These are phyloP conservation scores for Saposhnikovia divaricata DNA, from an alignment of 129 eudicot genomes.

Conservation along the genomic window DNA sequence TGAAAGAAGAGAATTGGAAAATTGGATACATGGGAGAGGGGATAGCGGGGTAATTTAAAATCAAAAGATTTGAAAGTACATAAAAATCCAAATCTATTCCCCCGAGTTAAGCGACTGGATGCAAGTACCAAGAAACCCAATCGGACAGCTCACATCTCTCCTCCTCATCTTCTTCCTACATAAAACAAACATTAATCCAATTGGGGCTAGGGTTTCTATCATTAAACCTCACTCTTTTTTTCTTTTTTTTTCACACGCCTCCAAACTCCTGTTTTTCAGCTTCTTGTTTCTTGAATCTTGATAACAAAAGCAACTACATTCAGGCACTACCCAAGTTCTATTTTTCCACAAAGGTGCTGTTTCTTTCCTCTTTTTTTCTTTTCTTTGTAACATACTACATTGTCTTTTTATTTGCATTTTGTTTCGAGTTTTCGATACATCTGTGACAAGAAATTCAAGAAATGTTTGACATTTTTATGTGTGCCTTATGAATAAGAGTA, in stretches of 20 bases:
- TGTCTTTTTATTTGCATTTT: neutral
- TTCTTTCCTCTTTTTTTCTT: no score
- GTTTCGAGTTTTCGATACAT: neutral
- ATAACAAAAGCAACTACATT: neutral
- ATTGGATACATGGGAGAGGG: conserved; percentile 3
- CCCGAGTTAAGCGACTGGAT: conserved; percentile 3
- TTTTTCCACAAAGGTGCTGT: neutral
- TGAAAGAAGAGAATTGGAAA: neutral
- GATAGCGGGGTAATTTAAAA: conserved; percentile 43
- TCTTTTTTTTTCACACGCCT: neutral
- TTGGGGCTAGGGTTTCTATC: neutral
- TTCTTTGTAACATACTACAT: no score
- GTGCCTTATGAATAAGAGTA: no score
- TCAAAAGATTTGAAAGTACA: conserved; percentile 23
- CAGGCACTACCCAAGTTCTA: neutral
- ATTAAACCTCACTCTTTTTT: no score
- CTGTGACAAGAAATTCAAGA: neutral
- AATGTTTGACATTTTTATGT: no score
- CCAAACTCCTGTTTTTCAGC: neutral
- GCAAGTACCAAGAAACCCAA: conserved; percentile 9
- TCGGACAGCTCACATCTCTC: conserved; percentile 18
- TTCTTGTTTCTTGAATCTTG: neutral
- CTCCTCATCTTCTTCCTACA: neutral
- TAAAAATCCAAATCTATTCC: neutral
- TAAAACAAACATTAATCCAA: neutral